phyloP scores from a whole-genome alignment of 306 rosid genomes.

The Dryas drummondii region DNA sequence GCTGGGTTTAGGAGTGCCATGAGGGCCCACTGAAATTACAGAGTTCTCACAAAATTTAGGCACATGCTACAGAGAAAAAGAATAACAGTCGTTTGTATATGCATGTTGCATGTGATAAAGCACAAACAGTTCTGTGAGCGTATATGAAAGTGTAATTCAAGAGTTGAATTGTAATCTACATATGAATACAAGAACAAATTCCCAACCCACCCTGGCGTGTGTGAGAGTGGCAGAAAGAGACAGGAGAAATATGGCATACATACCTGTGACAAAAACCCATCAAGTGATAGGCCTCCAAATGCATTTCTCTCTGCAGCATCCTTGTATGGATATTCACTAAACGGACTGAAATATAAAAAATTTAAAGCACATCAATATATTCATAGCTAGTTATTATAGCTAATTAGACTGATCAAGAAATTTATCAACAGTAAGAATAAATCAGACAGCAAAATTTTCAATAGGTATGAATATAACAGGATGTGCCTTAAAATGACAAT shows the following conservation, averaged over 20 bases:
- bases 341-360: slow-evolving; percentile 58
- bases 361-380: slow-evolving; percentile 17
- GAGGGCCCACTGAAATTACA: slow-evolving; percentile 78
- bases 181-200: slow-evolving; percentile 5
- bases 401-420: background rate
- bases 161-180: background rate
- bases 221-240: background rate
- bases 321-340: slow-evolving; percentile 63
- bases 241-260: background rate
- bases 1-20: slow-evolving; percentile 89
- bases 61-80: background rate
- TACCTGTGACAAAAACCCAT: slow-evolving; percentile 73
- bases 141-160: background rate
- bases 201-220: no score
- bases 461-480: no score
- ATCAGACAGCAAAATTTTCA: no score
- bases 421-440: background rate
- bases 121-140: background rate
- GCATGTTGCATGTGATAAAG: background rate
- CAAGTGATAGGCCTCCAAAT: slow-evolving; percentile 78
- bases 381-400: slow-evolving; percentile 9
- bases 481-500: no score
- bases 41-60: slow-evolving; percentile 7
- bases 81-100: background rate
- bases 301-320: slow-evolving; percentile 81